phyloP scores from a whole-genome alignment of 352 stramenopile species.

The Globisporangium polare region DNA sequence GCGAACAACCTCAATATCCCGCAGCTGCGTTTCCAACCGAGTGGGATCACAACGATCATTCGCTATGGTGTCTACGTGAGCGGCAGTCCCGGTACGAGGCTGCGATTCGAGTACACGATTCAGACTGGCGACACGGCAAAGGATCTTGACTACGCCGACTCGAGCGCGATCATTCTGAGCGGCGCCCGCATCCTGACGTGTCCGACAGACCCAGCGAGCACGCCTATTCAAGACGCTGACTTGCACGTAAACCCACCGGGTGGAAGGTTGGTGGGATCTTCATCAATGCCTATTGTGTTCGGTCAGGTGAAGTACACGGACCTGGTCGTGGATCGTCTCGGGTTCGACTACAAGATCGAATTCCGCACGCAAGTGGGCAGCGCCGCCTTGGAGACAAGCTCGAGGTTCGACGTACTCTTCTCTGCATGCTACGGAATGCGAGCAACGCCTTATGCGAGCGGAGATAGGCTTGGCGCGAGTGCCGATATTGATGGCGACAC shows the following conservation, averaged over 20 bases:
- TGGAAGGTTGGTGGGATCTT: constrained; percentile 38
- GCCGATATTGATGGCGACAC: constrained; percentile 68
- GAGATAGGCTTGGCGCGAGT: constrained; percentile 53
- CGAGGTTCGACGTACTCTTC: constrained; percentile 63
- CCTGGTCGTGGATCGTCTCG: constrained; percentile 67
- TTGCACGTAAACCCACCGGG: constrained; percentile 78
- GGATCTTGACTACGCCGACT: constrained; percentile 64
- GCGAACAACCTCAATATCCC: constrained; percentile 24
- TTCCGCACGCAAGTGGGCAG: constrained; percentile 45
- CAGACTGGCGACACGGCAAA: constrained; percentile 61
- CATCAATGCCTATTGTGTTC: constrained; percentile 48
- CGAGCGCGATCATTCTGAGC: constrained; percentile 55
- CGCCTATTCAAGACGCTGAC: constrained; percentile 53
- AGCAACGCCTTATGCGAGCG: constrained; percentile 49
- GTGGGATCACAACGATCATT: constrained; percentile 40
- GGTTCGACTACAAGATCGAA: constrained; percentile 58
- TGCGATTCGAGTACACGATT: constrained; percentile 77
- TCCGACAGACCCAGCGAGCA: constrained; percentile 23
- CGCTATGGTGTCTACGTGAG: constrained; percentile 58
- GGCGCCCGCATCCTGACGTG: constrained; percentile 71
- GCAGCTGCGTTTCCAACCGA: constrained; percentile 56
- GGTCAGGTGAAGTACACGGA: constrained; percentile 61
- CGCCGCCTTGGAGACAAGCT: constrained; percentile 43
- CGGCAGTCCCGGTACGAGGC: constrained; percentile 34
- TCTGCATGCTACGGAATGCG: constrained; percentile 68